Evolutionary conservation across 2,329 filamentous ascomycete species (phyloP), one percentile per base, ranked within the genome.

Genomic region (Aspergillus pseudoviridinutans): DNA sequence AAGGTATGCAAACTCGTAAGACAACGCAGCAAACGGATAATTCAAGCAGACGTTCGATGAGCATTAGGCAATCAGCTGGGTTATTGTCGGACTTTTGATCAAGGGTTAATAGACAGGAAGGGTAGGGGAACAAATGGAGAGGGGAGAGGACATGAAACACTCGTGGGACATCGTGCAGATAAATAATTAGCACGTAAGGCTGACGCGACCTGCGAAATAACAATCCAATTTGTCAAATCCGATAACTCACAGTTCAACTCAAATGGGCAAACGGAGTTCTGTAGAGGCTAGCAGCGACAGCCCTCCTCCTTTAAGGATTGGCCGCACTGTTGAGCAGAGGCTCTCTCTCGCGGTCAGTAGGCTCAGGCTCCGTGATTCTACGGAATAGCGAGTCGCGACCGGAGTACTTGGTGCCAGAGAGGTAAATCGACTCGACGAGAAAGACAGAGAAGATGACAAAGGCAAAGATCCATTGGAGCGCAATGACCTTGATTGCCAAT

Each of bases 401-500:
- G 24, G 66, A 60, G 53, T 74, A 73, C 56, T 66, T 72, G 10
- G 71, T 67, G 12, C 65, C 62, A 3, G 74, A 72, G 46, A 73
- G 66, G 44, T 74, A 75, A 10, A 90, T 67, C 1, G 89, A 91
- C 20, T 84, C 76, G 22, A 92, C 72, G 71, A 94, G 88, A 54
- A 95, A 83, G 27, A 90, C 71, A 0, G 81, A 84, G 81, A 93
- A 92, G 71, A 96, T 91, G 61, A 86, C 80, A 69, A 95, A 94
- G 35, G 91, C 89, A 72, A 96, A 96, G 75, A 95, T 93, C 91
- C 91, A 96, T 77, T 96, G 92, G 62, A 96, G 80, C 6, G 90
- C 89, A 64, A 95, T 80, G 58, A 87, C 74, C 71, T 91, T 86
- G 67, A 83, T 81, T 52, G 86, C 78, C 76, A 95, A 87, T 73